Base-by-base conservation (phyloP, 352 stramenopile species). In the Poterioochromonas sp. region DNA sequence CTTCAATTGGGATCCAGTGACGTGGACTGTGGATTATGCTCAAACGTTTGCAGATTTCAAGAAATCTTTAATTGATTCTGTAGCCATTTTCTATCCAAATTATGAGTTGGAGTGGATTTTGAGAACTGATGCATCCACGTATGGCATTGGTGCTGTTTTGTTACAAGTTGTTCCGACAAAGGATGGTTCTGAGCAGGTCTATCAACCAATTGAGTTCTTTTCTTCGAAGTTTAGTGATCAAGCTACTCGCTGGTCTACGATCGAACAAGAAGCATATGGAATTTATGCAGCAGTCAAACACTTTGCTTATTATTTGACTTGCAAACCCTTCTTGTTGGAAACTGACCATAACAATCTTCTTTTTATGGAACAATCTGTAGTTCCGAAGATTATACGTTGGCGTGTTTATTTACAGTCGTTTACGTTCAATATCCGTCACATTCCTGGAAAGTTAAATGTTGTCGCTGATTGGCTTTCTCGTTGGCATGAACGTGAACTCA, bases 281-380 rank as follows among this genome's bases (percentile, higher is more conserved):
- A 22, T 76, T n/a, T 62, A 76, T 58, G 35, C 15, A 35, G 65
- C 15, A 76, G 65, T 54, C 15, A 29, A 58, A 29, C 43, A 54
- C 20, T 76, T 76, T 29, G 65, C 8, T 5, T 76, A 76, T 29
- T 58, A 58, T 20, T 29, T 76, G 65, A 11, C 8, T 20, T 8
- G 65, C 40, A 54, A 76, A 58, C 39, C 37, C 20, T 76, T 76
- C 65, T 76, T 58, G n/a, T 58, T 76, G 39, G 39, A 76, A 29
- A 58, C 39, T 5, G 65, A 76, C n/a, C 65, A 76, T 29, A 5
- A 20, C 8, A 76, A 76, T 35, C 43, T 76, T 49, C 65, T 76
- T 20, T 76, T 8, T 8, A 70, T 43, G 29, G 62, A 70, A n/a
- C 12, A 49, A 20, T 58, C 39, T 29, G 43, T 20, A 35, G 65